Evolutionary conservation across 257 asterid species (phyloP).

Genomic region (Coffea eugenioides): DNA sequence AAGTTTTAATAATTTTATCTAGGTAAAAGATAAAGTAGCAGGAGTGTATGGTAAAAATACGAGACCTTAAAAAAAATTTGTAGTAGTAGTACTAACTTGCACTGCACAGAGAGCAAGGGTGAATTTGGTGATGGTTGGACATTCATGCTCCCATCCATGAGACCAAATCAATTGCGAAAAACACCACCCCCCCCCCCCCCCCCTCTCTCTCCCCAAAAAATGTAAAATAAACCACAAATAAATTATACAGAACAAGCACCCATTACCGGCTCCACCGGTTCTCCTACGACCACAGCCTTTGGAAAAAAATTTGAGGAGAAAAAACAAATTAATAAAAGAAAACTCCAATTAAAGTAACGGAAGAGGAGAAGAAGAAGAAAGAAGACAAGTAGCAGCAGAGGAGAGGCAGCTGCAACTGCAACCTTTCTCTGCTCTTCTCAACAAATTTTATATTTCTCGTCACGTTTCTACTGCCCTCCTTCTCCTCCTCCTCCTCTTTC

Average conservation of each 20-base stretch:
- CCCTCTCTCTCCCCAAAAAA: not conserved
- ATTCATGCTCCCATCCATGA: not conserved
- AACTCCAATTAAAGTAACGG: not conserved
- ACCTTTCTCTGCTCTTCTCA: not conserved
- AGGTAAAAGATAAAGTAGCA: no score
- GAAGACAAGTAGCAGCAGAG: not conserved
- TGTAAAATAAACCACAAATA: not conserved
- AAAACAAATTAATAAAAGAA: not conserved
- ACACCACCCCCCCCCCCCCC: no score
- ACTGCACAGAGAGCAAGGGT: not conserved
- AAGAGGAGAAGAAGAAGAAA: not conserved
- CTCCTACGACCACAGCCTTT: not conserved
- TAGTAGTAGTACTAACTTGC: not conserved
- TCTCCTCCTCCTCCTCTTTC: not conserved
- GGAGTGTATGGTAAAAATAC: no score
- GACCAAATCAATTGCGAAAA: not conserved
- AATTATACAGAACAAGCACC: not conserved
- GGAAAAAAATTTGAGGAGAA: not conserved
- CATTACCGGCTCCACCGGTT: constrained; percentile 8
- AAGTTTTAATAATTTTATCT: no score
- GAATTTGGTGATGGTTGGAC: not conserved
- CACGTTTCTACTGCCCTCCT: constrained; percentile 10
- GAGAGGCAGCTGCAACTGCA: not conserved
- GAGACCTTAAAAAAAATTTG: no score
- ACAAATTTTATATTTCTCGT: not conserved